phyloP scores from a whole-genome alignment of 23 red algal species.

The Gracilaria caudata region DNA sequence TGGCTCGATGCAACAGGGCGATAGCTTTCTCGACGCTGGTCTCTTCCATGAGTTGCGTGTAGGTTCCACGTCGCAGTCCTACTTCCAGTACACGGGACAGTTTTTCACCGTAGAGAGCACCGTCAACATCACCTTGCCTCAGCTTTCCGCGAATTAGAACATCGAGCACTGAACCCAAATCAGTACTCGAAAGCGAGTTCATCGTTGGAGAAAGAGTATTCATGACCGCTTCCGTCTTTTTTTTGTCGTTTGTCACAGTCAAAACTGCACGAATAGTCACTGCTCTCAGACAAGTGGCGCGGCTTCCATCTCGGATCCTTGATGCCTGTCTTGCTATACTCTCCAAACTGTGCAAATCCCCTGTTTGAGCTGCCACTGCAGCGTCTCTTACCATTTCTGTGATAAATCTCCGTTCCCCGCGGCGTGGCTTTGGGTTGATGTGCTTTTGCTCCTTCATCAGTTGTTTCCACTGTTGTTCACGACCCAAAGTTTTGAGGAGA shows the following conservation, averaged over 20 bases:
- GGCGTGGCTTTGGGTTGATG: background rate
- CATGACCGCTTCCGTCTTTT: conserved; percentile 36
- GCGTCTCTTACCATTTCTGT: conserved; percentile 16
- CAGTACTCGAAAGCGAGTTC: conserved; percentile 2
- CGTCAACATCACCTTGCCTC: conserved; percentile 34
- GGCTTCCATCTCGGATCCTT: conserved; percentile 3
- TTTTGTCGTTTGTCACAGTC: conserved; percentile 7
- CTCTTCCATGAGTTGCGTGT: conserved; percentile 34
- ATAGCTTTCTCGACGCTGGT: conserved; percentile 35
- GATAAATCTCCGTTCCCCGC: background rate
- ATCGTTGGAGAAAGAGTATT: conserved; percentile 12
- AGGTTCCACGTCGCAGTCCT: conserved; percentile 48
- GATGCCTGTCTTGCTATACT: conserved; percentile 8
- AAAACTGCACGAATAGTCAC: conserved; percentile 31
- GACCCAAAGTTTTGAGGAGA: conserved; percentile 33
- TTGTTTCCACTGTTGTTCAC: conserved; percentile 21
- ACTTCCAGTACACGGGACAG: conserved; percentile 43
- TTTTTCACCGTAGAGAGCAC: conserved; percentile 44
- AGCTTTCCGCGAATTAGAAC: conserved; percentile 43
- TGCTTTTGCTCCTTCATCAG: background rate
- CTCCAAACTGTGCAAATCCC: background rate
- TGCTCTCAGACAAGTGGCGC: conserved; percentile 7
- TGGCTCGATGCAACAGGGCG: conserved; percentile 51
- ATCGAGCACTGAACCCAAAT: conserved; percentile 48
- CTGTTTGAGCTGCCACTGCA: background rate